Evolutionary conservation across 768 basidiomycete species (phyloP).

Genomic region (Lepiota brunneoincarnata): DNA sequence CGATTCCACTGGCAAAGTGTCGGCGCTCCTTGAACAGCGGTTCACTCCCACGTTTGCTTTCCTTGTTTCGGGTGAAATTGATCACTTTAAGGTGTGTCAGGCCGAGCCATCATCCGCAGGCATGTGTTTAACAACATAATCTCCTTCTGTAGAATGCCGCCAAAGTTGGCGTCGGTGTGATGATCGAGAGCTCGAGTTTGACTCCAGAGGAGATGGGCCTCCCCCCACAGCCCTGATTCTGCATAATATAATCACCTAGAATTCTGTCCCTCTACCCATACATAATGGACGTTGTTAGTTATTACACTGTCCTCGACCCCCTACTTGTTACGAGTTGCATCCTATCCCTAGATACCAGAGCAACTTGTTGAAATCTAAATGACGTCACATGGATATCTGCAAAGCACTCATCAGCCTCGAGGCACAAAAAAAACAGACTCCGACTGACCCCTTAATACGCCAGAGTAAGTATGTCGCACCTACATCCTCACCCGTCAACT

Average conservation of each 20-base stretch:
- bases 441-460: too few species aligned
- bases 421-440: too few species aligned
- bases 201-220: slow-evolving; percentile 84
- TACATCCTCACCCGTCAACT: slow-evolving; percentile 2
- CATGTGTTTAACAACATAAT: slow-evolving; percentile 4
- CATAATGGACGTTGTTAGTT: slow-evolving; percentile 15
- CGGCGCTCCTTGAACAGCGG: slow-evolving; percentile 91
- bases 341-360: not conserved
- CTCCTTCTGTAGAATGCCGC: slow-evolving; percentile 67
- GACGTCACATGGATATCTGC: slow-evolving; percentile 4
- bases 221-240: slow-evolving; percentile 45
- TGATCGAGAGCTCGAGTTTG: slow-evolving; percentile 86
- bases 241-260: slow-evolving; percentile 20
- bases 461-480: not conserved
- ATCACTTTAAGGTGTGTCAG: slow-evolving; percentile 87
- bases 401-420: too few species aligned
- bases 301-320: not conserved
- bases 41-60: slow-evolving; percentile 96
- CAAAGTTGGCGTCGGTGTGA: slow-evolving; percentile 95
- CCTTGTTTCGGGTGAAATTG: slow-evolving; percentile 93
- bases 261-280: slow-evolving; percentile 21
- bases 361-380: slow-evolving; percentile 2
- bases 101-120: not conserved
- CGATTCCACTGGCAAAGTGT: slow-evolving; percentile 94
- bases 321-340: not conserved